A percentile compares a stretch with the other conserved stretches of the same genome.
Evolutionary conservation across 805 yeast species (phyloP).

Genomic region (Wickerhamiella siamensis): DNA sequence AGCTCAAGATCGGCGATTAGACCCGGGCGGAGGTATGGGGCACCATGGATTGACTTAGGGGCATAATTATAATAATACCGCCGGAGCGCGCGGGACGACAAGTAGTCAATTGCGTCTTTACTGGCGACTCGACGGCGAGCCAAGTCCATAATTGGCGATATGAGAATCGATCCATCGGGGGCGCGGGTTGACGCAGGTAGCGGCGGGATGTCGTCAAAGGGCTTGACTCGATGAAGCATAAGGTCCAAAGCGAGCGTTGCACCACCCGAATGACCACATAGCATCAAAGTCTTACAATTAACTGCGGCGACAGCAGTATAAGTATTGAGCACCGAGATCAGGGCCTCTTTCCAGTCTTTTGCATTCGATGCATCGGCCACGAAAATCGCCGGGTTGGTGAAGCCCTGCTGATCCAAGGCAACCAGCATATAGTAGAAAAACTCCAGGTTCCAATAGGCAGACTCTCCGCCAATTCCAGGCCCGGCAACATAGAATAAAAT

Average conservation of each 20-base stretch:
- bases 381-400: constrained; percentile 33
- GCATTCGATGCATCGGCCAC: constrained; percentile 23
- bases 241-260: constrained; percentile 30
- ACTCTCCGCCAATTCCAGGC: constrained; percentile 19
- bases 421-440: constrained; percentile 30
- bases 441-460: constrained; percentile 33
- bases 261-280: constrained; percentile 38
- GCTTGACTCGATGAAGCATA: constrained; percentile 27
- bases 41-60: neutral
- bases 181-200: constrained; percentile 3
- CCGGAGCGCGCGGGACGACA: constrained; percentile 8
- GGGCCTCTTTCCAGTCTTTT: constrained; percentile 20
- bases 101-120: constrained; percentile 10
- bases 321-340: constrained; percentile 19
- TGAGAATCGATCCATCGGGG: constrained; percentile 25
- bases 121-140: neutral
- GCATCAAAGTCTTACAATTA: constrained; percentile 22
- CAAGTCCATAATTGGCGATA: constrained; percentile 19
- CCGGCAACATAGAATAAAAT: constrained; percentile 35
- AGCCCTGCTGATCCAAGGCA: constrained; percentile 35
- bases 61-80: constrained; percentile 8
- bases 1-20: constrained; percentile 18
- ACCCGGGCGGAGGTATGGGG: constrained; percentile 9
- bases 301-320: constrained; percentile 23
- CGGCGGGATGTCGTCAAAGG: constrained; percentile 16